These are phyloP conservation scores for Amniculicola lignicola DNA, from an alignment of 495 filamentous ascomycete genomes.

Conservation along the genomic window DNA sequence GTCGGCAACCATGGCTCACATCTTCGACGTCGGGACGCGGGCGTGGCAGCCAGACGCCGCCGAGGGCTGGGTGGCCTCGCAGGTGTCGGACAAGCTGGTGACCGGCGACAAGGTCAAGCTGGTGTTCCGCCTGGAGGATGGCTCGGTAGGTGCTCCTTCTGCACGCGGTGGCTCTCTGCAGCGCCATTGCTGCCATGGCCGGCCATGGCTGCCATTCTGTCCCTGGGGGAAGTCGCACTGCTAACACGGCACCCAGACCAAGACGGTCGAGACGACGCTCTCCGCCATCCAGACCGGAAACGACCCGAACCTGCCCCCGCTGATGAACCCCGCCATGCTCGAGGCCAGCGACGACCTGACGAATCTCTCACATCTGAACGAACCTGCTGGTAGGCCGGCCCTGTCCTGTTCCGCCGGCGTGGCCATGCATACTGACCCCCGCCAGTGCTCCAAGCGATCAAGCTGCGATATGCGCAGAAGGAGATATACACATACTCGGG, in stretches of 20 bases:
- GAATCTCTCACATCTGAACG: conserved; percentile 95
- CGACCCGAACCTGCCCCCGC: conserved; percentile 68
- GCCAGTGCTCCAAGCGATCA: conserved; percentile 95
- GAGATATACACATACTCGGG: conserved; percentile 99
- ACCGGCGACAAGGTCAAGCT: conserved; percentile 82
- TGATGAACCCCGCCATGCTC: conserved; percentile 98
- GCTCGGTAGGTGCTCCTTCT: conserved; percentile 62
- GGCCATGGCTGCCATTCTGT: no score
- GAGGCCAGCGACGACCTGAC: conserved; percentile 99
- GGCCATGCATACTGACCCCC: conserved; percentile 34
- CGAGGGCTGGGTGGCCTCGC: conserved; percentile 96
- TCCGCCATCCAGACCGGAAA: conserved; percentile 74
- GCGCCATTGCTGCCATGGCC: no score
- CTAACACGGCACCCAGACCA: conserved; percentile 56
- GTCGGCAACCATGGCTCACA: conserved; percentile 72
- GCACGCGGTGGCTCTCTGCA: no score
- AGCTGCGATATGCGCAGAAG: conserved; percentile 95
- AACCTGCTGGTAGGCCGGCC: conserved; percentile 83
- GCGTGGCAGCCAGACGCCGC: conserved; percentile 95
- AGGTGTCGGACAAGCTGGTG: conserved; percentile 82
- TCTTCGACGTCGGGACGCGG: conserved; percentile 93
- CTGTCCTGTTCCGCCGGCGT: no score
- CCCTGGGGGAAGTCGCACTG: no score
- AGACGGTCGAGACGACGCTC: conserved; percentile 74
- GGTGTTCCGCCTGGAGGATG: conserved; percentile 83